These are phyloP conservation scores for Mucor irregularis DNA, from an alignment of 371 early-diverging fungal species.

Conservation along the genomic window DNA sequence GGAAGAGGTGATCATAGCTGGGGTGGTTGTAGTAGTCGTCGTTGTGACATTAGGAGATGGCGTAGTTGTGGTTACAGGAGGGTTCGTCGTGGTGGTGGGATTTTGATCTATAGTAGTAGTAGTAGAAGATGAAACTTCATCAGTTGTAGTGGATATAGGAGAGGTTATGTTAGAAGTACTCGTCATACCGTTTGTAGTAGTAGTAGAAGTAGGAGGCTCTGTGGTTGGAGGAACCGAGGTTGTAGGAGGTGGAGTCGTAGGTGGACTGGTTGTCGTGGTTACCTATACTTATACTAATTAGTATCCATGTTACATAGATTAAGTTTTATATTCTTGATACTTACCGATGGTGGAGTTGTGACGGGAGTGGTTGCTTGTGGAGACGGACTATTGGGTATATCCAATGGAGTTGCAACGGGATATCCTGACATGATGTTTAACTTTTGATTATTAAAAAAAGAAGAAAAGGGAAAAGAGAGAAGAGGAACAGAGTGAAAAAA, in stretches of 20 bases:
- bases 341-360: too few species aligned
- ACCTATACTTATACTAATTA: too few species aligned
- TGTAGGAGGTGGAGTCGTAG: neutral
- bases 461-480: neutral
- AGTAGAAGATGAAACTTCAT: neutral
- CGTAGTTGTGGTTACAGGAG: neutral
- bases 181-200: slow-evolving; percentile 8
- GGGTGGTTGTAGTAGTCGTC: neutral
- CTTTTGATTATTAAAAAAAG: neutral
- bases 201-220: slow-evolving; percentile 1
- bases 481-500: neutral
- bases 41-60: neutral
- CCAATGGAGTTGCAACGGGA: neutral
- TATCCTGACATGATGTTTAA: neutral
- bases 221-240: neutral
- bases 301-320: too few species aligned
- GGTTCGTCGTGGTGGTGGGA: neutral
- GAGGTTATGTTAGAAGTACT: neutral
- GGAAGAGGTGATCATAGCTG: neutral
- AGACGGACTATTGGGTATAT: too few species aligned
- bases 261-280: neutral
- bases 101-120: neutral
- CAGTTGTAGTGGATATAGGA: neutral
- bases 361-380: too few species aligned
- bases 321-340: too few species aligned